Evolutionary conservation across 345 rosid genomes (phyloP).

Genomic region (Kandelia obovata): DNA sequence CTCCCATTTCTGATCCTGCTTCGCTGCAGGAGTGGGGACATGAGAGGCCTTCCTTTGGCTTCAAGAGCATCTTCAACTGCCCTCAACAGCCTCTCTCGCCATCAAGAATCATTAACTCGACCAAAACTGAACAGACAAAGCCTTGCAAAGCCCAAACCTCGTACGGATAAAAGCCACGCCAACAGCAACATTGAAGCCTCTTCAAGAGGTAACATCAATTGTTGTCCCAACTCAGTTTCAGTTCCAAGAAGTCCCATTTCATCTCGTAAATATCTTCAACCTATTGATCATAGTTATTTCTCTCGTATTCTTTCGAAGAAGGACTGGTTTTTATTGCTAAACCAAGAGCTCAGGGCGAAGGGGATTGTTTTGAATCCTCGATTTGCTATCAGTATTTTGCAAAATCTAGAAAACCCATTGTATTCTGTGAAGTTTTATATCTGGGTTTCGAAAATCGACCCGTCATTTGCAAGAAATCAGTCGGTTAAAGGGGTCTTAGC

Average conservation of each 20-base stretch:
- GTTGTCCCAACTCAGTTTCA: conserved; percentile 7
- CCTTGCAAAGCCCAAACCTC: conserved; percentile 10
- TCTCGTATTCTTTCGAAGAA: conserved; percentile 54
- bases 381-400: conserved; percentile 57
- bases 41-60: conserved; percentile 54
- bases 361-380: conserved; percentile 50
- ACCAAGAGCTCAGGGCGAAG: conserved; percentile 53
- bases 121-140: conserved; percentile 9
- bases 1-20: not conserved
- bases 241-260: conserved; percentile 14
- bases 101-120: conserved; percentile 4
- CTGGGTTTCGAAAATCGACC: conserved; percentile 65
- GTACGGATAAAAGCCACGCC: not conserved
- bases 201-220: conserved; percentile 25
- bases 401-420: conserved; percentile 71
- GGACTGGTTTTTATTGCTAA: conserved; percentile 71
- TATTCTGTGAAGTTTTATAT: conserved; percentile 56
- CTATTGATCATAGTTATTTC: conserved; percentile 45
- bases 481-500: conserved; percentile 51
- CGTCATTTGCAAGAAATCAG: conserved; percentile 45
- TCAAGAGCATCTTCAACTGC: conserved; percentile 41
- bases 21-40: conserved; percentile 18
- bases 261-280: conserved; percentile 15
- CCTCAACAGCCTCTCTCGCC: conserved; percentile 6
- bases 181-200: conserved; percentile 14